A percentile compares a stretch with the other conserved stretches of the same genome.
These are phyloP conservation scores for Daedaleopsis sinensis DNA, from an alignment of 768 basidiomycete species.

Conservation along the genomic window DNA sequence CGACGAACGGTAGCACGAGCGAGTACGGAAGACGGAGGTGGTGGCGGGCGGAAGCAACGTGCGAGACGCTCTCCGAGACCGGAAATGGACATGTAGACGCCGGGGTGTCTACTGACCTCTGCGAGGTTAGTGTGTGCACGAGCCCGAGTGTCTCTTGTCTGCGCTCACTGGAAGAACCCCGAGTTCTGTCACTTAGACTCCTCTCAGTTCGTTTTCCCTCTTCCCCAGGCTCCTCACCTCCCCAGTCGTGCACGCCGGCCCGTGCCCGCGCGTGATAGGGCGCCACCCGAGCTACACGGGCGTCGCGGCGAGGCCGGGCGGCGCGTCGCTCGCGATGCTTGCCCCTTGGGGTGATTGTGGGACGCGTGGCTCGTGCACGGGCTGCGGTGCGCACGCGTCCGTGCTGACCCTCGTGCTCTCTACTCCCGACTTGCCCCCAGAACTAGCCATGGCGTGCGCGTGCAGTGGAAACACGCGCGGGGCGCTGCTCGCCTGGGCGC, in stretches of 20 bases:
- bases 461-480: not conserved
- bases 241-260: slow-evolving; percentile 40
- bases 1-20: too few species aligned
- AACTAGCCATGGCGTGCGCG: not conserved
- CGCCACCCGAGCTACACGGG: slow-evolving; percentile 45
- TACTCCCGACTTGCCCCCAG: not conserved
- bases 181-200: too few species aligned
- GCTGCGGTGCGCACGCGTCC: not conserved
- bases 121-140: too few species aligned
- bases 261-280: slow-evolving; percentile 43
- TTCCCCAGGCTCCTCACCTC: slow-evolving; percentile 44
- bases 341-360: slow-evolving; percentile 26
- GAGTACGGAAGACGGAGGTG: too few species aligned
- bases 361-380: slow-evolving; percentile 23
- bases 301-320: slow-evolving; percentile 31
- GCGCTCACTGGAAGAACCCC: too few species aligned
- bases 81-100: too few species aligned
- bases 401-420: not conserved
- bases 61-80: too few species aligned
- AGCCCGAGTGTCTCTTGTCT: too few species aligned
- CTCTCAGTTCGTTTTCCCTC: slow-evolving; percentile 40
- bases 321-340: slow-evolving; percentile 24
- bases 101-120: too few species aligned
- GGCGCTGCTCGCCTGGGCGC: slow-evolving; percentile 16
- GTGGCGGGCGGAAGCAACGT: too few species aligned